Evolutionary conservation across 1,139 yeast species (phyloP).

Genomic region (Taphrina pruni): DNA sequence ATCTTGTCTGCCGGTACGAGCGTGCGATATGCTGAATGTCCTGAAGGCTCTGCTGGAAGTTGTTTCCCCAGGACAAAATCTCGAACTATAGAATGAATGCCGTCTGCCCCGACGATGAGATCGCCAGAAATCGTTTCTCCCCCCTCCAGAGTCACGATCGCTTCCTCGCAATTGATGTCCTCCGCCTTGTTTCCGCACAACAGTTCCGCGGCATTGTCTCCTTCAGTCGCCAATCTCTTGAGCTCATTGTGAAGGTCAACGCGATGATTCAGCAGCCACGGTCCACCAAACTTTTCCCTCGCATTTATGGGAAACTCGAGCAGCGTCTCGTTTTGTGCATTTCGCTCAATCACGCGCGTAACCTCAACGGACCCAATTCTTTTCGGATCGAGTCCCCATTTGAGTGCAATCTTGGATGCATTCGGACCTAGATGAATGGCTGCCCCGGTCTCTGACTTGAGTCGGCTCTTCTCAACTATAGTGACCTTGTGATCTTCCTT

Average conservation of each 20-base stretch:
- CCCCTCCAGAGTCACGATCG: slow-evolving; percentile 14
- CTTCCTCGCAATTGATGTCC: slow-evolving; percentile 48
- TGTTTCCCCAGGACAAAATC: slow-evolving; percentile 43
- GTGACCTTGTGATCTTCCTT: slow-evolving; percentile 50
- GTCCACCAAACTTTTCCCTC: slow-evolving; percentile 48
- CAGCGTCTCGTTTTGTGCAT: slow-evolving; percentile 37
- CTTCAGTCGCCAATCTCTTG: slow-evolving; percentile 47
- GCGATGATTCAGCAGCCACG: slow-evolving; percentile 48
- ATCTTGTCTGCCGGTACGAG: slow-evolving; percentile 46
- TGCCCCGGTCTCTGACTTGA: slow-evolving; percentile 56
- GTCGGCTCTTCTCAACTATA: slow-evolving; percentile 52
- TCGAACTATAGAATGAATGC: slow-evolving; percentile 51
- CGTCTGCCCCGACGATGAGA: slow-evolving; percentile 55
- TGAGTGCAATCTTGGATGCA: slow-evolving; percentile 49
- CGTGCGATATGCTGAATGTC: slow-evolving; percentile 51
- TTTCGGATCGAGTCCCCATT: slow-evolving; percentile 50
- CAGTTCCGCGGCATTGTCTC: slow-evolving; percentile 47
- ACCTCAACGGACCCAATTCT: slow-evolving; percentile 48
- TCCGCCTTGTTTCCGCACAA: slow-evolving; percentile 50
- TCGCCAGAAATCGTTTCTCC: slow-evolving; percentile 48
- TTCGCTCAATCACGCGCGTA: slow-evolving; percentile 50
- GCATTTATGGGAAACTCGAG: slow-evolving; percentile 46
- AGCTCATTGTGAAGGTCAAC: slow-evolving; percentile 43
- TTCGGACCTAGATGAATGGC: slow-evolving; percentile 54
- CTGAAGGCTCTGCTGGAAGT: slow-evolving; percentile 49